A percentile compares a stretch with the other conserved stretches of the same genome.
Evolutionary conservation across 768 basidiomycete genomes (phyloP).

Genomic region (Boletellus emodensis): DNA sequence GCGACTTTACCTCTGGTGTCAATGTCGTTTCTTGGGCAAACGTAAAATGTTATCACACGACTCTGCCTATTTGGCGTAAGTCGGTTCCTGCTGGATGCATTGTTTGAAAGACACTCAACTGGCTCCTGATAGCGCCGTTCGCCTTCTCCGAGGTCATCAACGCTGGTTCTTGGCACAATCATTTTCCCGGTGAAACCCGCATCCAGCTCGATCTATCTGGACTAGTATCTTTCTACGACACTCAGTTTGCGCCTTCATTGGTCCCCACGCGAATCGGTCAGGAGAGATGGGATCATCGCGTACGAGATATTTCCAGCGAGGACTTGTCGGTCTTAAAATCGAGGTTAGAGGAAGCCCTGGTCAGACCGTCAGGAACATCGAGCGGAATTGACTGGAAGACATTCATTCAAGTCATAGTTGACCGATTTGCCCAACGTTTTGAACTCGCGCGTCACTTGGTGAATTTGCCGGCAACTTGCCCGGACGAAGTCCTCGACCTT

Average conservation of each 20-base stretch:
- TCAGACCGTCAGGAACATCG: neutral
- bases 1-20: neutral
- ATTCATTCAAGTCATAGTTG: neutral
- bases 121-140: neutral
- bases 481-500: neutral
- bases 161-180: neutral
- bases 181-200: neutral
- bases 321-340: neutral
- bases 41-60: too few relatives aligned
- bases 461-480: conserved; percentile 2
- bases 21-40: neutral
- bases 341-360: neutral
- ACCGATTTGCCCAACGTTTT: conserved; percentile 25
- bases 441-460: conserved; percentile 21
- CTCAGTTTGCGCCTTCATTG: neutral
- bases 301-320: neutral
- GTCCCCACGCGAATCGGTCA: neutral
- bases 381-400: neutral
- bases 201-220: neutral
- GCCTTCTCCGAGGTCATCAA: neutral
- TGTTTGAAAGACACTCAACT: neutral
- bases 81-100: neutral
- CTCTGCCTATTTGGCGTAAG: neutral
- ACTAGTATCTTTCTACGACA: neutral
- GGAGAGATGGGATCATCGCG: neutral